Conservation (phyloP, 257 asterid genomes). For the Echites panduratus region DNA sequence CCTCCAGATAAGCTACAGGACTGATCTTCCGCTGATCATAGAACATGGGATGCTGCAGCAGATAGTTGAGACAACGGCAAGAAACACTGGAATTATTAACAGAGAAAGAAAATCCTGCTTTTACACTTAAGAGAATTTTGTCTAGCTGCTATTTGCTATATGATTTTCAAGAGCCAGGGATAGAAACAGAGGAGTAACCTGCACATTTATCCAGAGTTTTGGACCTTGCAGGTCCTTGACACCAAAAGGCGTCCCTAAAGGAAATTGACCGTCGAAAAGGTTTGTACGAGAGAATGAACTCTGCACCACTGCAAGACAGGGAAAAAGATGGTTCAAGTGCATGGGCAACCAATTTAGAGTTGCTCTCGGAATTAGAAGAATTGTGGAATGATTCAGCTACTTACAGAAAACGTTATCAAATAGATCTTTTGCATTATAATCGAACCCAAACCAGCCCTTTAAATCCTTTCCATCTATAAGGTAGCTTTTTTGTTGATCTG, state of each 20-base stretch:
- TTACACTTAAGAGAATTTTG: neutral
- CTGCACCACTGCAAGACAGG: constrained; percentile 44
- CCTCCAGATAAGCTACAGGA: constrained; percentile 31
- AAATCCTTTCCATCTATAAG: constrained; percentile 48
- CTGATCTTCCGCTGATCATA: constrained; percentile 55
- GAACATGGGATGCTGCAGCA: constrained; percentile 60
- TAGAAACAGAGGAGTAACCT: constrained; percentile 37
- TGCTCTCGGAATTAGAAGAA: neutral
- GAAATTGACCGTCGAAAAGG: constrained; percentile 17
- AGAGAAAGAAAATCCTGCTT: neutral
- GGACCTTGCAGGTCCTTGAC: constrained; percentile 18
- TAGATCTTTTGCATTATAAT: constrained; percentile 34
- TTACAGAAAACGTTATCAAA: constrained; percentile 44
- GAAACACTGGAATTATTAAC: neutral
- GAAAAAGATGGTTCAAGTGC: neutral
- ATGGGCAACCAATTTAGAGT: neutral
- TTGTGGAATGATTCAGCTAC: constrained; percentile 6
- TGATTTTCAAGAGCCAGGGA: neutral
- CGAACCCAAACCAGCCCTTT: constrained; percentile 70
- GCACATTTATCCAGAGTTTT: constrained; percentile 70
- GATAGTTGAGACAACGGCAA: constrained; percentile 5
- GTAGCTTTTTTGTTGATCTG: constrained; percentile 46
- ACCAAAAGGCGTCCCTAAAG: constrained; percentile 30
- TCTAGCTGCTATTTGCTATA: neutral
- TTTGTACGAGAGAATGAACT: constrained; percentile 41